These are phyloP conservation scores for Sphagnum tenellum DNA, from an alignment of 225 moss, liverwort and hornwort genomes.

Conservation along the genomic window DNA sequence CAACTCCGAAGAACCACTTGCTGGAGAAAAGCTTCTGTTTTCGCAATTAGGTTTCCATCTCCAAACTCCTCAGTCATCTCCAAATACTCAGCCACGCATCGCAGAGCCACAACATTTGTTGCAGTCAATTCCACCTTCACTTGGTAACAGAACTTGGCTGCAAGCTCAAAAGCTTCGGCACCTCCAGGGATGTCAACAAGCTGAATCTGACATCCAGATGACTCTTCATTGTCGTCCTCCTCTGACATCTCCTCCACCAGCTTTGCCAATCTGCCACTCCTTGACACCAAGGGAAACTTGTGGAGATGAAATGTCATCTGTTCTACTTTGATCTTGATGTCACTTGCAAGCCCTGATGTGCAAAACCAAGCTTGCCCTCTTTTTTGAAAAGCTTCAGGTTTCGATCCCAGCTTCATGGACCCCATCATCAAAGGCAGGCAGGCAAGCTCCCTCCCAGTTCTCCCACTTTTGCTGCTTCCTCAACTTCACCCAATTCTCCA, in stretches of 20 bases:
- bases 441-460: not conserved
- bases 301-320: constrained; percentile 49
- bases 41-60: constrained; percentile 31
- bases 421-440: constrained; percentile 8
- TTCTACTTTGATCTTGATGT: constrained; percentile 40
- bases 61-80: constrained; percentile 52
- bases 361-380: constrained; percentile 48
- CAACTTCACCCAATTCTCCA: not conserved
- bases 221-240: constrained; percentile 23
- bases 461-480: not conserved
- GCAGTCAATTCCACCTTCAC: constrained; percentile 41
- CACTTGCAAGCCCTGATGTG: constrained; percentile 45
- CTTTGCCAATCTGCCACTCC: constrained; percentile 27
- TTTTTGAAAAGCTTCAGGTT: constrained; percentile 16
- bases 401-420: constrained; percentile 21
- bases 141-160: constrained; percentile 61
- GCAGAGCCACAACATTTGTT: constrained; percentile 29
- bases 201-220: constrained; percentile 13
- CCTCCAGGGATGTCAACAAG: constrained; percentile 41
- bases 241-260: constrained; percentile 37
- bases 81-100: constrained; percentile 45
- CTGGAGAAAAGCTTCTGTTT: constrained; percentile 34
- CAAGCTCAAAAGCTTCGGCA: constrained; percentile 45
- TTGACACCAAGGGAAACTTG: constrained; percentile 52
- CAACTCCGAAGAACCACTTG: constrained; percentile 42